Evolutionary conservation across 805 yeast genomes (phyloP).

Genomic region (Peterozyma xylosa): DNA sequence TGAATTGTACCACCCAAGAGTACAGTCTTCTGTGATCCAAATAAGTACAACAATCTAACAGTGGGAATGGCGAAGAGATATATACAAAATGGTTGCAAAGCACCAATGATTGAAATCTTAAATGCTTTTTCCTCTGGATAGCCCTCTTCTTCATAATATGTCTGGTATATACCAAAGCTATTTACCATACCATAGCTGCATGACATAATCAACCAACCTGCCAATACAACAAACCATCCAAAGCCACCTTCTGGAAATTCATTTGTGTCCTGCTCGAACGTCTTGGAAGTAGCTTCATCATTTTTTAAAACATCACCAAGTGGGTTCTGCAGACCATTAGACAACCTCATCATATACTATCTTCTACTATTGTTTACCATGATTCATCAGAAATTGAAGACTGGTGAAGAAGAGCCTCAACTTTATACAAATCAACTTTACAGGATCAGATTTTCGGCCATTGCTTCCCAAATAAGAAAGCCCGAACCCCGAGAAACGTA

Average conservation of each 20-base stretch:
- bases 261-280: conserved; percentile 10
- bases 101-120: conserved; percentile 46
- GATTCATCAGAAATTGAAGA: no score
- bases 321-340: no score
- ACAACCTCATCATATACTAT: no score
- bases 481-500: no score
- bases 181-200: conserved; percentile 55
- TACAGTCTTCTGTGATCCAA: conserved; percentile 32
- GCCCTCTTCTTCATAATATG: conserved; percentile 31
- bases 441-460: no score
- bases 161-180: conserved; percentile 50
- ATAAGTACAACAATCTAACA: conserved; percentile 28
- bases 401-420: no score
- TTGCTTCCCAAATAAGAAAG: no score
- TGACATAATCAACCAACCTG: conserved; percentile 35
- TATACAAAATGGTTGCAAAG: conserved; percentile 39
- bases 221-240: conserved; percentile 47
- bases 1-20: conserved; percentile 35
- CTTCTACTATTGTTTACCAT: no score
- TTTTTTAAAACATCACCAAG: no score
- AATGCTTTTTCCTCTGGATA: conserved; percentile 37
- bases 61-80: conserved; percentile 44
- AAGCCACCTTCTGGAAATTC: conserved; percentile 45
- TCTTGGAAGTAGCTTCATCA: no score
- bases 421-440: no score